Conservation (phyloP, 148 eudicot genomes). For the Cornus suecica region DNA sequence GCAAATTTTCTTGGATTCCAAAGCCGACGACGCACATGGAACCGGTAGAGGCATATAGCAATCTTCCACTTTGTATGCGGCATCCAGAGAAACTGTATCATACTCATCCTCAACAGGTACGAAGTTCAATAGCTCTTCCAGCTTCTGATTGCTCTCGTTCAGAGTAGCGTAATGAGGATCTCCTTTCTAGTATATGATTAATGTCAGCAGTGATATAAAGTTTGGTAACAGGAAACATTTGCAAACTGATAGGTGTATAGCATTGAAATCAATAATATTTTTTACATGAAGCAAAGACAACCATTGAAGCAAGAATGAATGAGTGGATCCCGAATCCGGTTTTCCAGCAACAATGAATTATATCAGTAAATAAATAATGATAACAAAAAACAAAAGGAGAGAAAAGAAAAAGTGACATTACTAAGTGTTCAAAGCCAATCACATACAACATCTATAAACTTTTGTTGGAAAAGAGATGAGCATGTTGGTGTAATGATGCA, state of each 20-base stretch:
- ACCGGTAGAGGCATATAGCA: conserved; percentile 24
- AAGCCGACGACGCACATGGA: conserved; percentile 22
- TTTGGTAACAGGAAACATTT: neutral
- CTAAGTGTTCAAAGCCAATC: neutral
- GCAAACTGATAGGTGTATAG: neutral
- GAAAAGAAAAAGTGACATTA: neutral
- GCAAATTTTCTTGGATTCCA: conserved; percentile 28
- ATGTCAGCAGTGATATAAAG: neutral
- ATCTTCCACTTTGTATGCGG: conserved; percentile 24
- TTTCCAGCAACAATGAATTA: no score
- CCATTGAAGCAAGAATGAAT: neutral
- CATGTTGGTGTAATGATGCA: neutral
- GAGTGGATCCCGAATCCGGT: neutral
- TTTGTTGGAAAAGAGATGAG: conserved; percentile 1
- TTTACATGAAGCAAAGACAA: neutral
- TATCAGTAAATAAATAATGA: no score
- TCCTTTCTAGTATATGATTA: conserved; percentile 14
- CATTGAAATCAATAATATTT: neutral
- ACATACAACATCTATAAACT: neutral
- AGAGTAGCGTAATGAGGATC: conserved; percentile 18
- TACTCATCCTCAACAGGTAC: conserved; percentile 36
- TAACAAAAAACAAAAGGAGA: no score
- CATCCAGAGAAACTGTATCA: conserved; percentile 27
- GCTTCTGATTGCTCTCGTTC: conserved; percentile 33
- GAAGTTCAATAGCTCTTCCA: conserved; percentile 54